Base-by-base conservation (phyloP, 345 rosid species). In the Citrus glauca region DNA sequence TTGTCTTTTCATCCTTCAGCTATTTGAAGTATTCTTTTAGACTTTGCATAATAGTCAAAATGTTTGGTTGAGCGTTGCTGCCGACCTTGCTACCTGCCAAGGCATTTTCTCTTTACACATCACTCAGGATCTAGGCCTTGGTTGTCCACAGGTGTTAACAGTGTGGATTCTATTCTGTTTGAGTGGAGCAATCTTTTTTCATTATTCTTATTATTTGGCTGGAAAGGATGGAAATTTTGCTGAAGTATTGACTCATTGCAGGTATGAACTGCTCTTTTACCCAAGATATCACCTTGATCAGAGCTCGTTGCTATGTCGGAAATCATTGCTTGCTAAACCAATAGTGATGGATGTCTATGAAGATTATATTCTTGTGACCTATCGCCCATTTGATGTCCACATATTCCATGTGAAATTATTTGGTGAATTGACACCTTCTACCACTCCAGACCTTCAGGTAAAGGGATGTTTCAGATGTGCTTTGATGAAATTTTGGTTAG, bases 201-300 rank as follows among this genome's bases (percentile, higher is more conserved):
- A 45, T 45, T 45, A 13, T 45, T 45, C 50, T 45, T 45, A 45
- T 3, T 69, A 14, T 70, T 77, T 65, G 28, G 28, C 55, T 81
- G 30, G 65, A 38, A 32, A 33, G 19, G 25, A 27, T 61, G 60
- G 35, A 59, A 77, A 32, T 69, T 74, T 53, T 79, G 67, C 55
- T 77, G 61, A 76, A 68, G 61, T 40, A 25, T 71, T 61, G 61
- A 16, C 67, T 45, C 61, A 57, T 66, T 88, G 80, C 84, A 96
- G 99, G 80, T 92, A 96, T 79, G 99, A 96, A 75, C 87, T 96
- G 82, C 97, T 96, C 45, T 94, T 96, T 82, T 96, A 96, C 77
- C 99, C 99, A 80, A 88, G 98, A 83, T 91, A 96, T 85, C 98
- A 96, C 80, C 97, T 96, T 67, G 99, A 94, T 81, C 95, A 91